Percentiles rank a stretch among this genome's conserved stretches.
phyloP scores from a whole-genome alignment of 1,139 yeast species.

The Debaryomyces fabryi region DNA sequence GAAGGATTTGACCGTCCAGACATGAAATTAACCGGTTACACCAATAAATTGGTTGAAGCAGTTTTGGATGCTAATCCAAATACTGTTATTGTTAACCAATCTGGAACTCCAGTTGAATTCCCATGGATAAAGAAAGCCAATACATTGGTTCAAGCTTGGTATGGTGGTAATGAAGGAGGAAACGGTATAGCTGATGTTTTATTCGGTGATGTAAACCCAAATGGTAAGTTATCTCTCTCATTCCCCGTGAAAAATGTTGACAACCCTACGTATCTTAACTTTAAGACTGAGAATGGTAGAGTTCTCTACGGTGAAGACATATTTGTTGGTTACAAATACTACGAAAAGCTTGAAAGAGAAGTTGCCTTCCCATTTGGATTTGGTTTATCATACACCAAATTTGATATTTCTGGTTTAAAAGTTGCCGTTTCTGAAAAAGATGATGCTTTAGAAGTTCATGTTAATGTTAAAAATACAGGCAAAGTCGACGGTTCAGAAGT shows the following conservation, averaged over 20 bases:
- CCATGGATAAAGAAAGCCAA: constrained; percentile 57
- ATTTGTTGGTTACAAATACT: constrained; percentile 29
- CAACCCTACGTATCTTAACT: constrained; percentile 28
- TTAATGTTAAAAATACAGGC: constrained; percentile 48
- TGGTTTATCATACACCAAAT: constrained; percentile 29
- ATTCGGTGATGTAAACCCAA: constrained; percentile 31
- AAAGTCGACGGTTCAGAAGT: constrained; percentile 45
- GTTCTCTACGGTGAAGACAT: constrained; percentile 32
- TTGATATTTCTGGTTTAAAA: constrained; percentile 18
- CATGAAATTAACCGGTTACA: constrained; percentile 48
- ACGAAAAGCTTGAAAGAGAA: constrained; percentile 23
- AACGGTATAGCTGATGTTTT: constrained; percentile 32
- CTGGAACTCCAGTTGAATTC: constrained; percentile 65
- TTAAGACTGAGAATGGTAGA: constrained; percentile 24
- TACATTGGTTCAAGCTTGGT: constrained; percentile 54
- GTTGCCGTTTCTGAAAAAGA: constrained; percentile 30
- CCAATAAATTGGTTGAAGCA: constrained; percentile 49
- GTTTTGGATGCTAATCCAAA: constrained; percentile 52
- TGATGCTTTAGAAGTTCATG: constrained; percentile 25
- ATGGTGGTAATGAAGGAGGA: constrained; percentile 37
- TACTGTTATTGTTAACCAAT: constrained; percentile 57
- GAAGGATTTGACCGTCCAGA: constrained; percentile 40
- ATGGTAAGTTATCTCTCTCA: constrained; percentile 29
- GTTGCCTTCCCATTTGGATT: constrained; percentile 29
- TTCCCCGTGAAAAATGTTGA: constrained; percentile 27